Evolutionary conservation across 2,329 filamentous ascomycete species (phyloP).

Genomic region (Diaporthe sp.): DNA sequence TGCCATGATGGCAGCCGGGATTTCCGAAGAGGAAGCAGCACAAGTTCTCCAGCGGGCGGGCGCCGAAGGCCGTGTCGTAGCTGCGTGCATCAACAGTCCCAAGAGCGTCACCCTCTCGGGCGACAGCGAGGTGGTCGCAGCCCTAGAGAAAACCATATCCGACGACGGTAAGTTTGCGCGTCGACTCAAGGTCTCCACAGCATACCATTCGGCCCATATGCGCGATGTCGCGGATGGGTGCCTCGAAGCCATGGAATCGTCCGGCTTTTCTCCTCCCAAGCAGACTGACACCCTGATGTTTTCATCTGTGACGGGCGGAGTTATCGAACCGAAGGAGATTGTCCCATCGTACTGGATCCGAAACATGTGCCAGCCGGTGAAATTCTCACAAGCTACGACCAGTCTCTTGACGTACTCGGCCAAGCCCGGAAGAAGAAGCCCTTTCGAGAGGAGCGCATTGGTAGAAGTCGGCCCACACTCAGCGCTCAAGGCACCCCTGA

Average conservation of each 20-base stretch:
- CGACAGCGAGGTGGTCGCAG: constrained; percentile 39
- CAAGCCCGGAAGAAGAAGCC: not conserved
- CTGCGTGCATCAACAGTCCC: constrained; percentile 43
- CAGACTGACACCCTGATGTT: not conserved
- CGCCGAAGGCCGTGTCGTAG: not conserved
- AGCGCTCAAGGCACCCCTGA: not conserved
- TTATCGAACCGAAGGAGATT: not conserved
- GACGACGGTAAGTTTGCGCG: constrained; percentile 41
- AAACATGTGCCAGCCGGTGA: constrained; percentile 16
- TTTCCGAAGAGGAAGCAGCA: not conserved
- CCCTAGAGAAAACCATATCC: constrained; percentile 36
- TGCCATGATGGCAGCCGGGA: constrained; percentile 24
- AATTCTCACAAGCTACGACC: constrained; percentile 29
- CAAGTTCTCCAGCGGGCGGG: not conserved
- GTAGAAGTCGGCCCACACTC: constrained; percentile 28
- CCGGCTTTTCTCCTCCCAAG: constrained; percentile 4
- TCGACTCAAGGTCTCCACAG: constrained; percentile 41
- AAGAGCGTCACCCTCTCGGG: constrained; percentile 44
- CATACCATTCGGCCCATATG: constrained; percentile 51
- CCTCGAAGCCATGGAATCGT: constrained; percentile 30
- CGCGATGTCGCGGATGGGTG: constrained; percentile 45
- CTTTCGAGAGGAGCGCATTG: not conserved
- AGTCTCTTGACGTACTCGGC: not conserved
- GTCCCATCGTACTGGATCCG: constrained; percentile 10
- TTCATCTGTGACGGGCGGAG: constrained; percentile 4